Evolutionary conservation across 495 filamentous ascomycete genomes (phyloP).

Genomic region (Astrothelium macrocarpum): DNA sequence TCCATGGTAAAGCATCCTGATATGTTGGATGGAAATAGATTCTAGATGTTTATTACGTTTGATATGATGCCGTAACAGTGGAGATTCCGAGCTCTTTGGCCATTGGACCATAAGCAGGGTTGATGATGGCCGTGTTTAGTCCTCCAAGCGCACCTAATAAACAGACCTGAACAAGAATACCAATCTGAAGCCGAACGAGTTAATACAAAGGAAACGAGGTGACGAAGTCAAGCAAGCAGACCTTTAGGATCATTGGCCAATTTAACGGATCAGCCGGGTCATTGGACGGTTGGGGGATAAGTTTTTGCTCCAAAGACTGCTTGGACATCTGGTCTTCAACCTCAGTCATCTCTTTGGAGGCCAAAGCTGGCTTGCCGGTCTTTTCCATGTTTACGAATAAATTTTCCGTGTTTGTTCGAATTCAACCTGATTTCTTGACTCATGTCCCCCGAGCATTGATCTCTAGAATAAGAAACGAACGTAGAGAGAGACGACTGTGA

Average conservation of each 20-base stretch:
- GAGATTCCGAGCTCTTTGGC: conserved; percentile 14
- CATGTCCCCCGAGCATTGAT: no score
- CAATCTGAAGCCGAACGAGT: not conserved
- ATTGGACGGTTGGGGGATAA: not conserved
- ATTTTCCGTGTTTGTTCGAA: not conserved
- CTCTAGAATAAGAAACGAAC: no score
- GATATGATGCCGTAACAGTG: conserved; percentile 13
- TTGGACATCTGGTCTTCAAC: not conserved
- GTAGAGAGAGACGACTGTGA: no score
- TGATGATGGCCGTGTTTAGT: conserved; percentile 17
- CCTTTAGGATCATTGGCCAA: conserved; percentile 7
- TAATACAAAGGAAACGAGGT: not conserved
- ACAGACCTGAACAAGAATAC: conserved; percentile 7
- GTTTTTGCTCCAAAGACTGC: no score
- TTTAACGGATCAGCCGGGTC: conserved; percentile 2
- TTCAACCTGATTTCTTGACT: not conserved
- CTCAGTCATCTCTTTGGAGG: not conserved
- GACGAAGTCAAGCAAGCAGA: not conserved
- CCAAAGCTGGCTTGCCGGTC: not conserved
- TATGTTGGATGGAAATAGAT: not conserved
- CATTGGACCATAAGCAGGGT: conserved; percentile 14
- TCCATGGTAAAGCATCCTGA: not conserved
- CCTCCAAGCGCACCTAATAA: conserved; percentile 12
- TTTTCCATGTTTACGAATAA: not conserved
- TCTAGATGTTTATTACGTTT: conserved; percentile 7